A percentile compares a stretch with the other conserved stretches of the same genome.
phyloP scores from a whole-genome alignment of 2,329 filamentous ascomycete species.

The Purpureocillium takamizusanense region DNA sequence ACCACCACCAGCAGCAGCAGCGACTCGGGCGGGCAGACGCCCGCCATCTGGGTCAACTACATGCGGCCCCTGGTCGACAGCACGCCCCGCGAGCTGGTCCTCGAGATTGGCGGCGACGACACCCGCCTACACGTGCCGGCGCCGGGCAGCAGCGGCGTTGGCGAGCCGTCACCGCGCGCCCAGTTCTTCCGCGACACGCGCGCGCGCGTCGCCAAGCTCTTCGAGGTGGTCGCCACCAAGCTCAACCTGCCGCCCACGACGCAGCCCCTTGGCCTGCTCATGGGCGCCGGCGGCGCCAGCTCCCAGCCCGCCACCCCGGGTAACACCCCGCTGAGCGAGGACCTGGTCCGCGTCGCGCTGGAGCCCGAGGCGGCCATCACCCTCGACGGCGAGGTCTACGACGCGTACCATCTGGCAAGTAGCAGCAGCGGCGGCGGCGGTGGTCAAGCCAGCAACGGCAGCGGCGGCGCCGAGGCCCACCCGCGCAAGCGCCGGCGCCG shows the following conservation, averaged over 20 bases:
- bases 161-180: constrained; percentile 36
- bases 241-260: constrained; percentile 56
- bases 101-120: constrained; percentile 67
- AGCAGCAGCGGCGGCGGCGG: constrained; percentile 15
- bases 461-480: constrained; percentile 17
- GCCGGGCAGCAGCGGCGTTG: no score
- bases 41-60: constrained; percentile 59
- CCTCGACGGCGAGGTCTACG: constrained; percentile 46
- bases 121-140: constrained; percentile 44
- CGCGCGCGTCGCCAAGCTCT: constrained; percentile 60
- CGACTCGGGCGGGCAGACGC: constrained; percentile 15
- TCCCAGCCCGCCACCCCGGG: constrained; percentile 57
- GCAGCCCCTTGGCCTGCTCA: constrained; percentile 56
- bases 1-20: constrained; percentile 7
- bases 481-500: constrained; percentile 36
- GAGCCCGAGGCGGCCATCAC: constrained; percentile 49
- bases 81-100: constrained; percentile 59
- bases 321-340: constrained; percentile 60
- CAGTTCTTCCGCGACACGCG: constrained; percentile 68
- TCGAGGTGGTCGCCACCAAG: constrained; percentile 76
- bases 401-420: constrained; percentile 7
- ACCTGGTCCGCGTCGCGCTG: constrained; percentile 57
- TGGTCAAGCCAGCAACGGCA: constrained; percentile 15
- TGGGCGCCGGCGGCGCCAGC: constrained; percentile 53
- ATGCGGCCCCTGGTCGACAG: constrained; percentile 81